Evolutionary conservation across 148 eudicot genomes (phyloP).

Genomic region (Rhododendron molle): DNA sequence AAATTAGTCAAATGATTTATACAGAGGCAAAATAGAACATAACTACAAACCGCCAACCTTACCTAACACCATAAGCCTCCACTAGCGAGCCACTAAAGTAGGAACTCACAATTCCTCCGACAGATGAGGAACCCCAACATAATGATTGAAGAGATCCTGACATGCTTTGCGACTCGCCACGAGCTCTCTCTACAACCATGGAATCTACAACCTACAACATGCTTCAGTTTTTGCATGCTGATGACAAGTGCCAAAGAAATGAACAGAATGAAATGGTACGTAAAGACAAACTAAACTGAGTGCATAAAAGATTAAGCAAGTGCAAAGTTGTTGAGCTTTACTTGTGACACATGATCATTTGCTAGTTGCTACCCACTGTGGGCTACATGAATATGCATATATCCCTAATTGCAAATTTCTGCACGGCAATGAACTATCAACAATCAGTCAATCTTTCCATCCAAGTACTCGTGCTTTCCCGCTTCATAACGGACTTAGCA

Average conservation of each 20-base stretch:
- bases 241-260: neutral
- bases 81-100: conserved; percentile 98
- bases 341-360: neutral
- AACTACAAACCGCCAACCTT: conserved; percentile 11
- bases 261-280: neutral
- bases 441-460: neutral
- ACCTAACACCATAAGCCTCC: conserved; percentile 98
- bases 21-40: neutral
- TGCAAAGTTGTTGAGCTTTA: neutral
- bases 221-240: conserved; percentile 25
- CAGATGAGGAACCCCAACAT: conserved; percentile 98
- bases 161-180: conserved; percentile 96
- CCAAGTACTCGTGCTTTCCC: neutral
- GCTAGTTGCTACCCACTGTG: neutral
- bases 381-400: neutral
- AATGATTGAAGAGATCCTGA: conserved; percentile 98
- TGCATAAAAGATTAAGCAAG: neutral
- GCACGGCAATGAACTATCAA: neutral
- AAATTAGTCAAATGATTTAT: neutral
- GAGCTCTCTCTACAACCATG: conserved; percentile 99
- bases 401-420: neutral
- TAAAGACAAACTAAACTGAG: neutral
- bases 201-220: conserved; percentile 96
- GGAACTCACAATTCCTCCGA: conserved; percentile 92
- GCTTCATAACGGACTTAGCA: neutral